Base-by-base conservation (phyloP, 257 asterid genomes). In the Knoxia roxburghii region DNA sequence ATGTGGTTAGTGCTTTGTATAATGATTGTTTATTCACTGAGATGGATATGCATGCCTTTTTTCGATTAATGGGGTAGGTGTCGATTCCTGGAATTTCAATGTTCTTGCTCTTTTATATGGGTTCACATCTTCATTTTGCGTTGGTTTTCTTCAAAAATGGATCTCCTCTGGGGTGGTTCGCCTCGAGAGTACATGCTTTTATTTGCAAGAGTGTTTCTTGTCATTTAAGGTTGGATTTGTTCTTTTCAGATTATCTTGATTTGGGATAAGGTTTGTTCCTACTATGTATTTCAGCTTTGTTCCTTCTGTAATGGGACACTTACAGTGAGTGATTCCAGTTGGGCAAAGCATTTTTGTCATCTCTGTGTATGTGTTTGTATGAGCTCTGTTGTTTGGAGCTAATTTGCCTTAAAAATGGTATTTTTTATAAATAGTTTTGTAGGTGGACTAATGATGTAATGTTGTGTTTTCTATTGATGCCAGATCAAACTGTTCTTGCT, bases 401-500 rank as follows among this genome's bases (percentile, higher is more conserved):
- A 52, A 37, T 30, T 65, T 21, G 37, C 37, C 4, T 51, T 23
- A 27, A 23, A 26, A 29, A 5, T 59, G 46, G 30, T 26, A 39
- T 20, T 21, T 2, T 9, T 23, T 51, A 17, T 61, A 62, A 50
- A 27, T n/a, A n/a, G 21, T 62, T 21, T 30, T 15, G 2, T 35
- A 3, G 33, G 70, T 64, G 48, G 65, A 27, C 61, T 26, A 18
- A 68, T 63, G 40, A 27, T 67, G 35, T 14, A 7, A n/a, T 6
- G 4, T 40, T 71, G 43, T 30, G 52, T 12, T 65, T 41, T 67
- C 9, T 59, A 72, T n/a, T n/a, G n/a, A n/a, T n/a, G n/a, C n/a
- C 64, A 64, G 63, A 67, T 11, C 26, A 40, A 51, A 29, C 2
- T 43, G 30, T 8, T 21, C 45, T 61, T 45, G 9, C 30, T 61